Evolutionary conservation across 2,329 filamentous ascomycete genomes (phyloP), one percentile per base, ranked within the genome.

Genomic region (Hortaea werneckii): DNA sequence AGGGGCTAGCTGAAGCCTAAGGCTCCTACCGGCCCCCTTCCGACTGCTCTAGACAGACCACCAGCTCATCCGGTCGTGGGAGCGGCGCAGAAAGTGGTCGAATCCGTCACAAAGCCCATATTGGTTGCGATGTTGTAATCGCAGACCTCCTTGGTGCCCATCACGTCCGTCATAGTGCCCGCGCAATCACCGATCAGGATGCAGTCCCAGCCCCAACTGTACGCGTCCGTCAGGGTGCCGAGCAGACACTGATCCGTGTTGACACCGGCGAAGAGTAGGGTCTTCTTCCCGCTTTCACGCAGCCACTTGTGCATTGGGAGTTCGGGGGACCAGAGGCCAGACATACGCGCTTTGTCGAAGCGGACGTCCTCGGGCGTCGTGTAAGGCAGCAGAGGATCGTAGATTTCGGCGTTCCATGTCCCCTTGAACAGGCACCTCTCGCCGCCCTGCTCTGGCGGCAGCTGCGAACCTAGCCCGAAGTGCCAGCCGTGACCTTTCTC

Each of bases 181-280:
- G 65, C 65, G 50, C 65, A 69, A 52, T 69, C 66, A 45, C 57
- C 53, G 37, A 69, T 54, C 12, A 68, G 55, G 38, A 69, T 58
- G 49, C 65, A 68, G 46, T 68, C 66, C 63, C 64, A 69, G 51
- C 66, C 66, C 49, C 60, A 69, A 11, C 60, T 65, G 54, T 68
- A 69, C 1, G 66, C 64, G 43, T 68, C 66, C 10, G 64, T 65
- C 20, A 68, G 54, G 1, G 66, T 69, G 26, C 66, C 67, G 28
- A 68, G 62, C 8, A 69, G 56, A 42, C 66, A 69, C 53, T 68
- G 67, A 50, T 69, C 66, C 7, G 66, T 69, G 50, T 69, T 69
- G 42, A 68, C 65, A 12, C 66, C 65, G 12, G 67, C 62, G 46
- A 69, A 69, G 5, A 69, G 51, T 12, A 69, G 49, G 0, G 66